Evolutionary conservation across 2,329 filamentous ascomycete genomes (phyloP).

Genomic region (Chrysoporthe cubensis): DNA sequence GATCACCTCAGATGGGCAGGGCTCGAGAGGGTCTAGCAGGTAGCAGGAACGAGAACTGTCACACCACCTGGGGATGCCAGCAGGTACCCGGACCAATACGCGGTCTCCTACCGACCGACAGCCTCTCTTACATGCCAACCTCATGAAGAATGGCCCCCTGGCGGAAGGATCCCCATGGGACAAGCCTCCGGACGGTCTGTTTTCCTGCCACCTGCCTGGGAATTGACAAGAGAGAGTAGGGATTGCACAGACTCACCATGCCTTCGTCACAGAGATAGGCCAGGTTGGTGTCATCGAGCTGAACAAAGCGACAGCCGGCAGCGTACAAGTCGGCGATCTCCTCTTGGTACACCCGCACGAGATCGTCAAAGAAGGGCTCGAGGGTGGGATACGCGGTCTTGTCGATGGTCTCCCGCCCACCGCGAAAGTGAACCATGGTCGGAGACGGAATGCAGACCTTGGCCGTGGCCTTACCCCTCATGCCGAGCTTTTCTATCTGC

Average conservation of each 20-base stretch:
- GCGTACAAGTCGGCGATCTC: slow-evolving; percentile 56
- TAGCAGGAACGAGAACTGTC: no score
- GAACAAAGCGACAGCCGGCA: slow-evolving; percentile 59
- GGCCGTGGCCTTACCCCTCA: slow-evolving; percentile 43
- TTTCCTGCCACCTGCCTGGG: no score
- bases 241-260: slow-evolving; percentile 42
- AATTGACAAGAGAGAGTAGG: not conserved
- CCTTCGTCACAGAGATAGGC: slow-evolving; percentile 61
- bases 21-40: not conserved
- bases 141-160: no score
- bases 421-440: slow-evolving; percentile 65
- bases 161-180: no score
- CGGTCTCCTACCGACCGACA: no score
- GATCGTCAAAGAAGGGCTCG: slow-evolving; percentile 59
- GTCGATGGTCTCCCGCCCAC: slow-evolving; percentile 56
- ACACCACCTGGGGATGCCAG: no score
- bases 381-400: slow-evolving; percentile 56
- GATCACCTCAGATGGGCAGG: not conserved
- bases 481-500: slow-evolving; percentile 43
- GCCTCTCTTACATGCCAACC: no score
- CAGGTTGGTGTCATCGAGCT: slow-evolving; percentile 64
- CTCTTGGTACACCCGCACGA: slow-evolving; percentile 58
- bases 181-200: no score
- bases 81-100: no score
- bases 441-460: slow-evolving; percentile 63